phyloP scores from a whole-genome alignment of 2,329 filamentous ascomycete species.

The Aspergillus jensenii region DNA sequence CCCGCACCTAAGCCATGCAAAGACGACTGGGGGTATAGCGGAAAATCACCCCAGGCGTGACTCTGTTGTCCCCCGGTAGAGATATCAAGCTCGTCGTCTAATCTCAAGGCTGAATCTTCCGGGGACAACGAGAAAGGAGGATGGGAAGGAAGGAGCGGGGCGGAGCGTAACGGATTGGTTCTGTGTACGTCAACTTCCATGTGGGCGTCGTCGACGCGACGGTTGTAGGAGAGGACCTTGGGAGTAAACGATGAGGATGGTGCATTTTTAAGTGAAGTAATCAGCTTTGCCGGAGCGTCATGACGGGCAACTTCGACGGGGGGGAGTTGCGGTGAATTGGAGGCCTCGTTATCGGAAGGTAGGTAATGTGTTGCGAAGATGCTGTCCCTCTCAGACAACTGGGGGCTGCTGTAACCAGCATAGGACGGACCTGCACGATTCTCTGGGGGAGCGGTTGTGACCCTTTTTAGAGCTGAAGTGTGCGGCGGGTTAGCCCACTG shows the following conservation, averaged over 20 bases:
- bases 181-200: conserved; percentile 41
- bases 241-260: conserved; percentile 24
- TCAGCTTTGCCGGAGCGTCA: conserved; percentile 33
- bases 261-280: conserved; percentile 30
- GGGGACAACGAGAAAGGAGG: conserved; percentile 27
- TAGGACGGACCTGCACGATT: conserved; percentile 25
- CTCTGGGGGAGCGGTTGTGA: conserved; percentile 32
- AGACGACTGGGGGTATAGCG: conserved; percentile 22
- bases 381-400: conserved; percentile 62
- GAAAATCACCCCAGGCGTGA: conserved; percentile 19
- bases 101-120: conserved; percentile 26
- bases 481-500: conserved; percentile 33
- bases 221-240: conserved; percentile 30
- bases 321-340: conserved; percentile 35
- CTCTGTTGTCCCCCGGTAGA: conserved; percentile 19
- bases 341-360: conserved; percentile 49
- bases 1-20: conserved; percentile 26
- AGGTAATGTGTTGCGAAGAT: conserved; percentile 65
- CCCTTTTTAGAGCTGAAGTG: conserved; percentile 36
- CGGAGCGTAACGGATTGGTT: conserved; percentile 29
- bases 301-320: conserved; percentile 29
- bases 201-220: conserved; percentile 31
- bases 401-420: conserved; percentile 45
- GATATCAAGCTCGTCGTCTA: conserved; percentile 22
- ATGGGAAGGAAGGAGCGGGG: conserved; percentile 26